Percentiles rank a stretch among this genome's conserved stretches.
These are phyloP conservation scores for Clohesyomyces aquaticus DNA, from an alignment of 495 filamentous ascomycete species.

Conservation along the genomic window DNA sequence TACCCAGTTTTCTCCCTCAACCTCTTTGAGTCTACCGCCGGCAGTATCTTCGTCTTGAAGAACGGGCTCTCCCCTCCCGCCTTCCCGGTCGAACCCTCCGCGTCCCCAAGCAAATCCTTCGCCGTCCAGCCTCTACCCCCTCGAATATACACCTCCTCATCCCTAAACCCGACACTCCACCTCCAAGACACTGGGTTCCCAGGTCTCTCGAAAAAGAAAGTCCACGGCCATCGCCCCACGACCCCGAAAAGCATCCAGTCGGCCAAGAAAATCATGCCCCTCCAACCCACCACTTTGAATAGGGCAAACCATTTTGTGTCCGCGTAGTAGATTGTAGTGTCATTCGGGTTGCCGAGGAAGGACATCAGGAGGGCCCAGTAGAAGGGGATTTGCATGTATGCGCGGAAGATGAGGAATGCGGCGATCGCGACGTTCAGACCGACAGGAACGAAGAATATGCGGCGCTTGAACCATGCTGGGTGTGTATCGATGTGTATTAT, in stretches of 20 bases:
- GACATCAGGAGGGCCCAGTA: slow-evolving; percentile 63
- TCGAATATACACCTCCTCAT: slow-evolving; percentile 74
- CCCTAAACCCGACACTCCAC: slow-evolving; percentile 66
- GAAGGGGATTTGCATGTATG: slow-evolving; percentile 63
- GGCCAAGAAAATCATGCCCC: slow-evolving; percentile 63
- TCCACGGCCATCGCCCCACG: slow-evolving; percentile 73
- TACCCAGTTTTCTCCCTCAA: slow-evolving; percentile 75
- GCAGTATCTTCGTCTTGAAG: slow-evolving; percentile 56
- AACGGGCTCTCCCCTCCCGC: slow-evolving; percentile 43
- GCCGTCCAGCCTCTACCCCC: slow-evolving; percentile 63
- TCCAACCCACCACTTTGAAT: slow-evolving; percentile 53
- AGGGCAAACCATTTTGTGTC: slow-evolving; percentile 55
- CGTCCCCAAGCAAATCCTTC: slow-evolving; percentile 50
- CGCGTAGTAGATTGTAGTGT: slow-evolving; percentile 44
- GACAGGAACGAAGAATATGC: slow-evolving; percentile 74
- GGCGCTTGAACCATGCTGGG: slow-evolving; percentile 65
- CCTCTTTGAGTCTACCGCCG: slow-evolving; percentile 65
- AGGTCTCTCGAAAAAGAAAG: slow-evolving; percentile 63
- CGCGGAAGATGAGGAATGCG: slow-evolving; percentile 62
- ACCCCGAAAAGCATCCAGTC: slow-evolving; percentile 73
- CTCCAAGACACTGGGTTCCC: slow-evolving; percentile 67
- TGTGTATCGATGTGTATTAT: slow-evolving; percentile 76
- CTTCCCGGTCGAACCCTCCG: slow-evolving; percentile 31
- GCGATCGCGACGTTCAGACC: slow-evolving; percentile 68
- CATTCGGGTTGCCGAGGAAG: slow-evolving; percentile 33